Percentiles rank a stretch among this genome's conserved stretches.
These are phyloP conservation scores for Parietaria judaica DNA, from an alignment of 306 rosid genomes.

Conservation along the genomic window DNA sequence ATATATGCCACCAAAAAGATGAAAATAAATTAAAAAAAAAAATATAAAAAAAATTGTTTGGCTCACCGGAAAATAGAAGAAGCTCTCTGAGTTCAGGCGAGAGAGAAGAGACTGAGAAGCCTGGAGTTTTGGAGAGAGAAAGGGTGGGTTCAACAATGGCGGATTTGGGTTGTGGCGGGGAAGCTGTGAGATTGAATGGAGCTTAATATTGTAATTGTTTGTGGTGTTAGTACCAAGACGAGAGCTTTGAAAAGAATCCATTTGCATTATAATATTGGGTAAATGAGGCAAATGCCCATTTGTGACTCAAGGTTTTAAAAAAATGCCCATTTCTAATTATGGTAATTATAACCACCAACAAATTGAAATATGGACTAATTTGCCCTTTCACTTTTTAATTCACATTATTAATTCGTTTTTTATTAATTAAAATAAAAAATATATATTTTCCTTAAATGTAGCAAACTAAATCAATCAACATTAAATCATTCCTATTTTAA, in stretches of 20 bases:
- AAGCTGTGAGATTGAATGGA: not conserved
- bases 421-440: no score
- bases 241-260: not conserved
- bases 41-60: not conserved
- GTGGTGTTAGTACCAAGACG: not conserved
- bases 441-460: no score
- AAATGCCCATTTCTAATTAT: no score
- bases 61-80: constrained; percentile 24
- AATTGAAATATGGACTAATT: no score
- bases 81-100: not conserved
- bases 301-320: no score
- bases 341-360: no score
- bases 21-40: constrained; percentile 15
- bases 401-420: no score
- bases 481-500: no score
- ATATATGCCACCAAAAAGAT: constrained; percentile 12
- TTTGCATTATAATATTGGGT: not conserved
- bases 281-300: no score
- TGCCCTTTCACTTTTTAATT: no score
- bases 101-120: not conserved
- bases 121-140: not conserved
- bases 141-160: constrained; percentile 19
- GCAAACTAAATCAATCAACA: no score
- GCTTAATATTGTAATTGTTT: not conserved
- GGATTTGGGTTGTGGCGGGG: constrained; percentile 33